Percentiles rank a stretch among this genome's conserved stretches.
Evolutionary conservation across 2,329 filamentous ascomycete genomes (phyloP).

Genomic region (Fonsecaea pedrosoi): DNA sequence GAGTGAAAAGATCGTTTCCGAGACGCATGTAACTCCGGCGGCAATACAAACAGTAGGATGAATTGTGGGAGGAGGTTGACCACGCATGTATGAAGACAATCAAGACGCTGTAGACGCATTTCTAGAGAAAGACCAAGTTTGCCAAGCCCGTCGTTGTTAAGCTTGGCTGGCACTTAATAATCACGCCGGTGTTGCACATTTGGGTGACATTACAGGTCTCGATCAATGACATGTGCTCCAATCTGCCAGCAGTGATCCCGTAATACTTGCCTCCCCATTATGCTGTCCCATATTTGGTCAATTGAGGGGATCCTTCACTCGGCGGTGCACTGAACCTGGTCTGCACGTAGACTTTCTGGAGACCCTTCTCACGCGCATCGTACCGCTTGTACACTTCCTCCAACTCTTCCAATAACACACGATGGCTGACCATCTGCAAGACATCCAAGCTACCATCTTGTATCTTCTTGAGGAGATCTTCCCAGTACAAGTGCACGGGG

Average conservation of each 20-base stretch:
- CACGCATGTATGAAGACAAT: not conserved
- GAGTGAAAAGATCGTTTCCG: constrained; percentile 1
- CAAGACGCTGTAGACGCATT: not conserved
- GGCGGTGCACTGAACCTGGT: constrained; percentile 64
- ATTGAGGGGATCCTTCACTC: constrained; percentile 56
- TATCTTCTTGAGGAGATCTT: constrained; percentile 73
- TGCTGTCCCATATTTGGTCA: constrained; percentile 50
- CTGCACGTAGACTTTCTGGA: constrained; percentile 81
- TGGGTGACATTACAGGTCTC: not conserved
- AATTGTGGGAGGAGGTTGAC: not conserved
- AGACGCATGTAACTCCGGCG: not conserved
- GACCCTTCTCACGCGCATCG: constrained; percentile 61
- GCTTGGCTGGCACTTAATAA: not conserved
- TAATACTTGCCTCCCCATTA: not conserved
- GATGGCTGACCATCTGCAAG: constrained; percentile 80
- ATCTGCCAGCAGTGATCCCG: not conserved
- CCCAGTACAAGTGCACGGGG: constrained; percentile 85
- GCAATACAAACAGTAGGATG: not conserved
- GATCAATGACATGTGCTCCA: not conserved
- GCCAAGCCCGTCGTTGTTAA: not conserved
- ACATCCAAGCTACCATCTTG: constrained; percentile 74
- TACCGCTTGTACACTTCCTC: constrained; percentile 71
- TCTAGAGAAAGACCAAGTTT: not conserved
- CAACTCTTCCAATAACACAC: constrained; percentile 75
- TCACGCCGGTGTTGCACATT: too few relatives aligned